Evolutionary conservation across 371 early-diverging fungal species (phyloP), one percentile per base, ranked within the genome.

Genomic region (Thermomucor indicae-seudaticae): DNA sequence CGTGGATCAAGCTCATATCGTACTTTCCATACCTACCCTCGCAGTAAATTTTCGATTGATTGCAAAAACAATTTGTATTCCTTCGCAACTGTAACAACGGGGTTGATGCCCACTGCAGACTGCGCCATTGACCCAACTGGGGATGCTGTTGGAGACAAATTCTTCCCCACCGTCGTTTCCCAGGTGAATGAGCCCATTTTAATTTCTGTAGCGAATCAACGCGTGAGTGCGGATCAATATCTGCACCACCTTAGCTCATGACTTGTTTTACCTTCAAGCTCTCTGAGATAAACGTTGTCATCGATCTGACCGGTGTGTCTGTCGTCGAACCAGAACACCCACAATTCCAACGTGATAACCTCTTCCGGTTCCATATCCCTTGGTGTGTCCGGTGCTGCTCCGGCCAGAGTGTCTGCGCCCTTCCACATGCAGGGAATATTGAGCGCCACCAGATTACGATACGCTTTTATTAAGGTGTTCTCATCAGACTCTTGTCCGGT

Each of bases 301-400:
- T 75, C 75, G n/a, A 75, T 64, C 16, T 55, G 49, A 7, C 75
- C 75, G 12, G 75, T 75, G 25, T 66, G 71, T 23, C 65, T 57
- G 24, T 75, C 75, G 41, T 75, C 75, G 38, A 75, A 70, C 75
- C 75, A 75, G 59, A 75, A 75, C 2, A 70, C 75, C 75, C 75
- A 75, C 7, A 75, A 48, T 39, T 75, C 75, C 5, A 71, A 32
- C 16, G 11, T 45, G 14, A 37, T 38, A 3, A 53, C 29, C 16
- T 34, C 54, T 0, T 62, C 65, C 16, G 46, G 38, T 17, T 46
- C 12, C 31, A 31, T 19, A 28, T 28, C 46, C 14, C 43, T 22
- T 43, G 23, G 32, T 22, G 53, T 24, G 32, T 55, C 23, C 23
- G 3, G 22, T 4, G 43, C 43, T 24, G 12, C 20, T 42, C 23